Evolutionary conservation across 129 eudicot species (phyloP).

Genomic region (Flaveria trinervia): DNA sequence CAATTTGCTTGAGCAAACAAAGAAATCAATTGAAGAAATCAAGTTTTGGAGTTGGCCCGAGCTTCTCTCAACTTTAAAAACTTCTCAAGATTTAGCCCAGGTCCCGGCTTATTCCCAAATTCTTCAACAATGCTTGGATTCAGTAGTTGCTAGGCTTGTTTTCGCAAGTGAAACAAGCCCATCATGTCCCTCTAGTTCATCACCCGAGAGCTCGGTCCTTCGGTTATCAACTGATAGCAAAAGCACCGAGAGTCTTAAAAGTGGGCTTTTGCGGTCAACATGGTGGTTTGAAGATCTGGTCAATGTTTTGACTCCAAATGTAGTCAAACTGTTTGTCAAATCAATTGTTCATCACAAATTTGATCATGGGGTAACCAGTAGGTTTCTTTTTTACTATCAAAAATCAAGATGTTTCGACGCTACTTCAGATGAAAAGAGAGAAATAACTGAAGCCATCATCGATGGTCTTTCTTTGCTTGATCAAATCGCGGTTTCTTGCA

Average conservation of each 20-base stretch:
- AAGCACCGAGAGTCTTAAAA: constrained; percentile 73
- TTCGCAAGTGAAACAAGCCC: constrained; percentile 65
- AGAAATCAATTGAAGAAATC: constrained; percentile 56
- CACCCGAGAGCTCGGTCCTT: constrained; percentile 67
- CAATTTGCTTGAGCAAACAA: constrained; percentile 57
- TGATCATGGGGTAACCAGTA: constrained; percentile 49
- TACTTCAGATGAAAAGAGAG: constrained; percentile 48
- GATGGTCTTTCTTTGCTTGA: constrained; percentile 59
- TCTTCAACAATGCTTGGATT: constrained; percentile 52
- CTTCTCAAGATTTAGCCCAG: constrained; percentile 40
- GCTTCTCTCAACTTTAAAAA: constrained; percentile 54
- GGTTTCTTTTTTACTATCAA: constrained; percentile 72
- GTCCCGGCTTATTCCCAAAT: constrained; percentile 36
- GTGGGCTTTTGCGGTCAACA: constrained; percentile 42
- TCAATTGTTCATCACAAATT: constrained; percentile 51
- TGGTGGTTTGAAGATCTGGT: constrained; percentile 92
- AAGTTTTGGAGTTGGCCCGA: constrained; percentile 80
- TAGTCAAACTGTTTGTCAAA: constrained; percentile 41
- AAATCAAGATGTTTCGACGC: constrained; percentile 54
- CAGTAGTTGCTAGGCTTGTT: constrained; percentile 56
- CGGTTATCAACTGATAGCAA: constrained; percentile 72
- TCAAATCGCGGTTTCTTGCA: constrained; percentile 45
- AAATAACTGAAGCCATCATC: constrained; percentile 46
- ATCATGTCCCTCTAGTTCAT: constrained; percentile 67
- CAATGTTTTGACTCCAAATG: constrained; percentile 33